Evolutionary conservation across 2,329 filamentous ascomycete genomes (phyloP).

Genomic region (Botrytis fragariae): DNA sequence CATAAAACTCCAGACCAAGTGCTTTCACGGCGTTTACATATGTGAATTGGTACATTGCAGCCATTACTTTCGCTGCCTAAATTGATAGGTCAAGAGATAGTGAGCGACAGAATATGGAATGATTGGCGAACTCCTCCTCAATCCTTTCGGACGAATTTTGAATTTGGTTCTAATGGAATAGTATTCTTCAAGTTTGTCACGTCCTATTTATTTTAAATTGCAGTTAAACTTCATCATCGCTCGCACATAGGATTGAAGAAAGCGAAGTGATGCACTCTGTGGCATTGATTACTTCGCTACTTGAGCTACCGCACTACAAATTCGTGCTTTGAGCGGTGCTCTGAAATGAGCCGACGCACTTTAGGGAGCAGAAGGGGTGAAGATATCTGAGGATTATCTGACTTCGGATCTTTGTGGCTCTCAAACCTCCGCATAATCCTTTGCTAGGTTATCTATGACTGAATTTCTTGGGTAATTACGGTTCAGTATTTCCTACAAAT

Average conservation of each 20-base stretch:
- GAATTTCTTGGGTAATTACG: not conserved
- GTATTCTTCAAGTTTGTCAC: too few species aligned
- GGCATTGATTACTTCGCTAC: not conserved
- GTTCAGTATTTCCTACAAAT: not conserved
- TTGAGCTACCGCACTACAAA: too few species aligned
- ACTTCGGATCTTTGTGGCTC: too few species aligned
- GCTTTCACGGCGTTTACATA: not conserved
- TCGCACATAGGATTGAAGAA: not conserved
- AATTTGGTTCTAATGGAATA: too few species aligned
- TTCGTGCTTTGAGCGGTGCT: not conserved
- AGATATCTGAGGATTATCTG: not conserved
- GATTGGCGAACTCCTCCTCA: too few species aligned
- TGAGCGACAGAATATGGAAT: too few species aligned
- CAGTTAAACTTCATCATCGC: too few species aligned
- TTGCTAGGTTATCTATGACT: too few species aligned
- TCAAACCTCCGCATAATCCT: not conserved
- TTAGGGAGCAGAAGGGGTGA: not conserved
- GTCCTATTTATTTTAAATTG: too few species aligned
- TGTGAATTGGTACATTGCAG: not conserved
- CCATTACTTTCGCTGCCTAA: not conserved
- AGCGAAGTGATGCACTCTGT: not conserved
- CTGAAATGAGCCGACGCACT: not conserved
- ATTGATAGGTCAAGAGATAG: not conserved
- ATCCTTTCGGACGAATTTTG: too few species aligned
- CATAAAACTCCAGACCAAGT: not conserved